Evolutionary conservation across 1,284 basidiomycete genomes (phyloP).

Genomic region (Sanghuangporus sanghuang): DNA sequence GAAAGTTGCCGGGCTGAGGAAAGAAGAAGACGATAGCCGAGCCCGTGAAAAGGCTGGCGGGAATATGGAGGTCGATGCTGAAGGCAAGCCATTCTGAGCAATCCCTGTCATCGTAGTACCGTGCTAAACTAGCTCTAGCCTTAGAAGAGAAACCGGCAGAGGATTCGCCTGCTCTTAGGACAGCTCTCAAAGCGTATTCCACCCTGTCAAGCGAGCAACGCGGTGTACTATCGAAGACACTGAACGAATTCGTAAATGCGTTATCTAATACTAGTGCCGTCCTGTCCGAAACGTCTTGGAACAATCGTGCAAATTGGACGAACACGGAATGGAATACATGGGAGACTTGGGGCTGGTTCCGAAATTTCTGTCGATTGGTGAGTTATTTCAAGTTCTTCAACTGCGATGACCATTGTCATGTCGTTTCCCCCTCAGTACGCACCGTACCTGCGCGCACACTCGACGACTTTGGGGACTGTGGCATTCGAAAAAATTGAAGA

Average conservation of each 20-base stretch:
- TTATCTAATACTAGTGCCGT: constrained; percentile 43
- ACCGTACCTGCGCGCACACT: constrained; percentile 67
- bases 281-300: constrained; percentile 58
- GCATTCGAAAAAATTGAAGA: constrained; percentile 58
- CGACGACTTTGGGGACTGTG: constrained; percentile 57
- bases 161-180: constrained; percentile 61
- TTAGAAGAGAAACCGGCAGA: constrained; percentile 44
- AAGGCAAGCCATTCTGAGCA: constrained; percentile 45
- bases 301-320: constrained; percentile 62
- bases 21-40: constrained; percentile 81
- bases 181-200: constrained; percentile 66
- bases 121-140: neutral
- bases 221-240: constrained; percentile 54
- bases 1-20: constrained; percentile 68
- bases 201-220: constrained; percentile 73
- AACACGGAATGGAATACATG: constrained; percentile 71
- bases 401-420: constrained; percentile 6
- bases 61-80: constrained; percentile 68
- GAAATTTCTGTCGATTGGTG: constrained; percentile 78
- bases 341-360: constrained; percentile 85
- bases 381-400: constrained; percentile 27
- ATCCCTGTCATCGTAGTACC: neutral
- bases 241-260: constrained; percentile 66
- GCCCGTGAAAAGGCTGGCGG: constrained; percentile 66
- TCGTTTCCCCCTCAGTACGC: constrained; percentile 48